Base-by-base conservation (phyloP, 2,329 filamentous ascomycete species). In the Fusarium graminum region DNA sequence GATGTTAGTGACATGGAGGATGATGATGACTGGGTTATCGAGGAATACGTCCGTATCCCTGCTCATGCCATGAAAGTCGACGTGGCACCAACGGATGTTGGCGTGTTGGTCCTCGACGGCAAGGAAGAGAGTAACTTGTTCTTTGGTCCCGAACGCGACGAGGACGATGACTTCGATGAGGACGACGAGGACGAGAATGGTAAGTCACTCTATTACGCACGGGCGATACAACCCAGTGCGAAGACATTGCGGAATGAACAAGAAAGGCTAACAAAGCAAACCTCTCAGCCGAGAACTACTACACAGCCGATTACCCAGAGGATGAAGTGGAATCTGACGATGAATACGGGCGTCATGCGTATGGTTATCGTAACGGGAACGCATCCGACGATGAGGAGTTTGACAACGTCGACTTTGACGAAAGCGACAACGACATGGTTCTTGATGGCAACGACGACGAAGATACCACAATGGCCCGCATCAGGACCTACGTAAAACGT, bases 261-360 rank as follows among this genome's bases (percentile, higher is more conserved):
- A n/a, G n/a, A 42, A 32, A 65, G 36, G 29, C 69, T 72, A 56
- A 68, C 49, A 54, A 55, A 55, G 43, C 64, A 63, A 29, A 36
- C 12, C 42, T 22, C 11, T 16, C 61, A 89, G 90, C 91, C 34
- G 91, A 94, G 74, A 90, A 92, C 71, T 89, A 92, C 76, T 93
- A 93, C 73, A 88, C 88, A 5, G 89, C 90, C 52, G 91, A 94
- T 74, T 94, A 94, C 69, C 91, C 91, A 1, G 91, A 94, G 63
- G 91, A 94, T 52, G 91, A 94, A 74, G 84, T 93, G 14, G 89
- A 87, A 42, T 89, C 87, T 16, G 90, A 93, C 69, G 79, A 81
- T 51, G 80, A 81, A 58, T 80, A 83, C 63, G 85, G 82, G 41
- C 80, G 81, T 11, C 83, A 86, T 53, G 75, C 86, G 2, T 89